Conservation (phyloP, 169 alveolate species). For the Miamiensis avidus region DNA sequence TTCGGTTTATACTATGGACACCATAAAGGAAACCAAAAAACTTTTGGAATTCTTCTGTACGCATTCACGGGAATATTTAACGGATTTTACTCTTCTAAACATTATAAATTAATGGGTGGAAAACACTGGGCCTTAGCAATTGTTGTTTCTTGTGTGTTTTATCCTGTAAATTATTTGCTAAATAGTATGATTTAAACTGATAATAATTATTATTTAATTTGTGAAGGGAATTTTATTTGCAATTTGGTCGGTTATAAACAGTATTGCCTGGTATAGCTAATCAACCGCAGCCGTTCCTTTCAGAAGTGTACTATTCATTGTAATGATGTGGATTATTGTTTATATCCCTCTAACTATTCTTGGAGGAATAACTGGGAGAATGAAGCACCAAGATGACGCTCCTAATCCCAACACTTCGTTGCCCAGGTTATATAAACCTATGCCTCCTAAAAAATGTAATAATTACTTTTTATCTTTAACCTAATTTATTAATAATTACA, state of each 20-base stretch:
- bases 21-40: slow-evolving; percentile 35
- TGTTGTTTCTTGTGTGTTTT: slow-evolving; percentile 4
- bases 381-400: slow-evolving; percentile 22
- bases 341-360: slow-evolving; percentile 34
- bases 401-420: background rate
- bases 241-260: slow-evolving; percentile 9
- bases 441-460: slow-evolving; percentile 23
- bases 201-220: background rate
- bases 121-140: slow-evolving; percentile 40
- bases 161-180: slow-evolving; percentile 13
- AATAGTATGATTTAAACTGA: background rate
- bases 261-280: slow-evolving; percentile 9
- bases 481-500: background rate
- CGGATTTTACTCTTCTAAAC: slow-evolving; percentile 36
- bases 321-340: slow-evolving; percentile 13
- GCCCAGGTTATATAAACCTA: slow-evolving; percentile 26
- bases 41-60: slow-evolving; percentile 34
- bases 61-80: slow-evolving; percentile 41
- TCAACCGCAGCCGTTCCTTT: slow-evolving; percentile 32
- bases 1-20: slow-evolving; percentile 24
- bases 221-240: background rate
- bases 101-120: slow-evolving; percentile 46
- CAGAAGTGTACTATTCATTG: slow-evolving; percentile 15
- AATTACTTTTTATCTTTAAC: background rate
- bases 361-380: slow-evolving; percentile 35